Base-by-base conservation (phyloP, 176 grass and related monocot genomes). In the Bromus sterilis region DNA sequence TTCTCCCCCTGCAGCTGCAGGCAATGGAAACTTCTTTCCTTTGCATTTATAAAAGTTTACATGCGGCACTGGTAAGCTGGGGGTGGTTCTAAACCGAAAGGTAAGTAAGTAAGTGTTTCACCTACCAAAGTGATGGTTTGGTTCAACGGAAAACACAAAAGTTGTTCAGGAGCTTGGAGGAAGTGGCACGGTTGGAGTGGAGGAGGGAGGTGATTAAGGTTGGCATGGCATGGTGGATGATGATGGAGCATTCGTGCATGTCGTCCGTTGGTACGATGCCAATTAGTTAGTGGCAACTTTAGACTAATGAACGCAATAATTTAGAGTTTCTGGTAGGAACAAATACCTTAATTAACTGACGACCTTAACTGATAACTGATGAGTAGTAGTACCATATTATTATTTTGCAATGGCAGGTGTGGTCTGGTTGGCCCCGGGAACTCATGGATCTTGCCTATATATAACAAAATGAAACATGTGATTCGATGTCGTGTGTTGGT, bases 201-300 rank as follows among this genome's bases (percentile, higher is more conserved):
- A 39, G 23, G 71, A 39, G 7, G 31, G 23, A 5, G 37, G 66
- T 74, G 84, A 74, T 53, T 51, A 28, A 24, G 53, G 56, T 39
- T 81, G 37, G 33, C 35, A 44, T n/a, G n/a, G n/a, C n/a, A 41
- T 73, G 80, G 43, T 64, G 80, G 8, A 24, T 39, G 71, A 24
- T 39, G 71, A 64, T 80, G 61, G 83, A 28, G 66, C 35, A 23
- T 78, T 12, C 3, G 4, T 66, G 41, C 31, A 62, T 79, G 46
- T 32, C 66, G 67, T 35, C 80, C 33, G 78, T 46, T 67, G 7
- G 78, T 15, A 43, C 24, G 63, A 76, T 21, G 61, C 2, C 72
- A 62, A 69, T 79, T 56, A 79, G 36, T 40, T 56, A 35, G 5
- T 25, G 74, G 86, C 74, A 66, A 18, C 56, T 78, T 80, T 41